These are phyloP conservation scores for Thelonectria rubi DNA, from an alignment of 2,329 filamentous ascomycete species.

Conservation along the genomic window DNA sequence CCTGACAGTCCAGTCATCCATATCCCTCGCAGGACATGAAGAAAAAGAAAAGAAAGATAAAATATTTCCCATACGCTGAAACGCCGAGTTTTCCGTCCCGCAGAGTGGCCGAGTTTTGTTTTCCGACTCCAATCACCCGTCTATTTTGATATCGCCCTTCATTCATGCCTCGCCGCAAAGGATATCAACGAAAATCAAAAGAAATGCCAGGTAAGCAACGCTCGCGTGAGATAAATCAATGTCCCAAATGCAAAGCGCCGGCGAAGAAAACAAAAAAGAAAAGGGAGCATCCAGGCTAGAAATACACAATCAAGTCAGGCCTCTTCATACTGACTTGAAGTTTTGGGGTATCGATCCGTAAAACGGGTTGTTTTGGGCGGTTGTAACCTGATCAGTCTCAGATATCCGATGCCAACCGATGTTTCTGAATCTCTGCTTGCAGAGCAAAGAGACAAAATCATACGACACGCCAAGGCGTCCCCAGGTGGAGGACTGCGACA, in stretches of 20 bases:
- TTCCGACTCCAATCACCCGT: conserved; percentile 18
- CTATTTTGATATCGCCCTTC: conserved; percentile 27
- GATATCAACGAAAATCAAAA: conserved; percentile 2
- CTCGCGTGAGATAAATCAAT: conserved; percentile 9
- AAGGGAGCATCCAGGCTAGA: conserved; percentile 2
- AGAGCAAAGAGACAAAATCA: conserved; percentile 6
- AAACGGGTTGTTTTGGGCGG: not conserved
- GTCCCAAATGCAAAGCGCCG: conserved; percentile 6
- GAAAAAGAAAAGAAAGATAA: not conserved
- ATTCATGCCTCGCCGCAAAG: conserved; percentile 14
- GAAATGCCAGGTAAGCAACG: conserved; percentile 8
- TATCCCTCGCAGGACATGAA: not conserved
- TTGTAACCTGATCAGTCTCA: not conserved
- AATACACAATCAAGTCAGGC: conserved; percentile 9
- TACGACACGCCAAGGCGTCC: conserved; percentile 13
- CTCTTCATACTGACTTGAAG: not conserved
- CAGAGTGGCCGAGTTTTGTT: conserved; percentile 8
- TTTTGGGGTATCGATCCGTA: conserved; percentile 16
- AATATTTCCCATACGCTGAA: not conserved
- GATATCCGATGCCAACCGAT: conserved; percentile 5
- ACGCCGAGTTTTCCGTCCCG: conserved; percentile 10
- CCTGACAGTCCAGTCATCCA: conserved; percentile 3
- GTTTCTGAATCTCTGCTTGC: conserved; percentile 8
- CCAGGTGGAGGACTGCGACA: conserved; percentile 15
- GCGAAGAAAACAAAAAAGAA: not conserved